phyloP scores from a whole-genome alignment of 2,329 filamentous ascomycete species.

The Periconia sp. region DNA sequence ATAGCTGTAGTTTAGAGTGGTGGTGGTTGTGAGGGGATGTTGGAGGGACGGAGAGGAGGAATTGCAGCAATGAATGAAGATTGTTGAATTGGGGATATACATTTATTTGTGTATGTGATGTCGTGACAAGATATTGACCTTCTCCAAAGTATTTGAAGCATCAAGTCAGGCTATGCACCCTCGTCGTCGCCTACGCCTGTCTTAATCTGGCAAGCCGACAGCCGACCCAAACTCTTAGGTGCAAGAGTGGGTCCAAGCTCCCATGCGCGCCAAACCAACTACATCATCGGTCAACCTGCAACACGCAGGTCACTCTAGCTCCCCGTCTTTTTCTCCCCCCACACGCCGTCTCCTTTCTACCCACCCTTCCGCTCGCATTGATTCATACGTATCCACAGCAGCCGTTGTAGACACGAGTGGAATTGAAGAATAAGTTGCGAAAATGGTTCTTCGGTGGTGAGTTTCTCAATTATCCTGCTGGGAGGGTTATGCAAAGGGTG shows the following conservation, averaged over 20 bases:
- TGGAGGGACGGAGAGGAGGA: too few relatives aligned
- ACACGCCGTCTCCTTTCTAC: not conserved
- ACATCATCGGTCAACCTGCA: slow-evolving; percentile 5
- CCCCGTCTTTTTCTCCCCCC: not conserved
- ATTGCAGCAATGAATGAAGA: too few relatives aligned
- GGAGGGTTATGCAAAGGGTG: not conserved
- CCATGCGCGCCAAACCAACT: not conserved
- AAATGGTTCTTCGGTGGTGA: slow-evolving; percentile 52
- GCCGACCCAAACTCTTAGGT: too few relatives aligned
- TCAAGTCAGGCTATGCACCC: too few relatives aligned
- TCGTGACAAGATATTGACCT: too few relatives aligned
- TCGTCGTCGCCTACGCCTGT: too few relatives aligned
- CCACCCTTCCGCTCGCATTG: not conserved
- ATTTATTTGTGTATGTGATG: too few relatives aligned
- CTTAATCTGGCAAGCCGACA: too few relatives aligned
- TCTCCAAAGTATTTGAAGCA: too few relatives aligned
- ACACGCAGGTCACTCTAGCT: not conserved
- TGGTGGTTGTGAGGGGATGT: too few relatives aligned
- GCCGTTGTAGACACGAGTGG: not conserved
- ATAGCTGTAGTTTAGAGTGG: too few relatives aligned
- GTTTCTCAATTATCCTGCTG: slow-evolving; percentile 14
- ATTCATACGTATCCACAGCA: not conserved
- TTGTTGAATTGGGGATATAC: too few relatives aligned
- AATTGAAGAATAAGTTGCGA: slow-evolving; percentile 3
- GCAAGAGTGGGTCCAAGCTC: slow-evolving; percentile 8